These are phyloP conservation scores for Wickerhamiella bombiphila DNA, from an alignment of 805 yeast species.

Conservation along the genomic window DNA sequence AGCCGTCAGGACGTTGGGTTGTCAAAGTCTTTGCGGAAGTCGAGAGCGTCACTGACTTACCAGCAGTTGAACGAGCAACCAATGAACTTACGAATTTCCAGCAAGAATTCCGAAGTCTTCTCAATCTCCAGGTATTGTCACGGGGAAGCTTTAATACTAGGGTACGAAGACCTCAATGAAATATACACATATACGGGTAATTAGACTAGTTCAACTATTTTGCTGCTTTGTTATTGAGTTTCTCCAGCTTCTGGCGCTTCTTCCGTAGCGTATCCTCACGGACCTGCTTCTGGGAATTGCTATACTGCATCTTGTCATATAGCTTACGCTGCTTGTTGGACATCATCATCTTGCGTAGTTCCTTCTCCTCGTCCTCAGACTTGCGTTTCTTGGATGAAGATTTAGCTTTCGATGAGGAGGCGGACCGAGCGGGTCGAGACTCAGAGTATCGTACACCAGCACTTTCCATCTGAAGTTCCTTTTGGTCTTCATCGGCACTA, in stretches of 20 bases:
- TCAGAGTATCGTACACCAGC: slow-evolving; percentile 71
- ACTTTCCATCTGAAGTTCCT: slow-evolving; percentile 82
- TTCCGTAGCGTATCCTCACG: slow-evolving; percentile 60
- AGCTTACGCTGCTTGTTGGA: slow-evolving; percentile 86
- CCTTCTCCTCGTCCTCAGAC: slow-evolving; percentile 63
- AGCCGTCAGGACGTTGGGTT: slow-evolving; percentile 20
- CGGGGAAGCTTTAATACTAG: slow-evolving; percentile 72
- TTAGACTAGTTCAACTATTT: neutral
- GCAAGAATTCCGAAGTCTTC: slow-evolving; percentile 49
- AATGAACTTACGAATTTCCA: slow-evolving; percentile 48
- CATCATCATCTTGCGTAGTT: slow-evolving; percentile 94
- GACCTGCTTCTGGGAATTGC: slow-evolving; percentile 66
- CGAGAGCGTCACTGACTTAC: slow-evolving; percentile 59
- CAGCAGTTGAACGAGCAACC: slow-evolving; percentile 49
- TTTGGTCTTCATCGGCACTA: slow-evolving; percentile 41
- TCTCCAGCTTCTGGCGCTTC: slow-evolving; percentile 36
- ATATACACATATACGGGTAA: neutral
- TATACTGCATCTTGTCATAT: slow-evolving; percentile 89
- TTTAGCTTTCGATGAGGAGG: slow-evolving; percentile 21
- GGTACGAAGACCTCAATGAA: slow-evolving; percentile 22
- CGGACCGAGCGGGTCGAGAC: slow-evolving; percentile 22
- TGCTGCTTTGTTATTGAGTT: slow-evolving; percentile 13
- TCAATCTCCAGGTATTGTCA: slow-evolving; percentile 61
- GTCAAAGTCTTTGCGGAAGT: slow-evolving; percentile 59
- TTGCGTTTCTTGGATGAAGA: slow-evolving; percentile 25